Percentiles rank a stretch among this genome's conserved stretches.
Conservation (phyloP, 2,329 filamentous ascomycete genomes). For the Fusarium nisikadoi region DNA sequence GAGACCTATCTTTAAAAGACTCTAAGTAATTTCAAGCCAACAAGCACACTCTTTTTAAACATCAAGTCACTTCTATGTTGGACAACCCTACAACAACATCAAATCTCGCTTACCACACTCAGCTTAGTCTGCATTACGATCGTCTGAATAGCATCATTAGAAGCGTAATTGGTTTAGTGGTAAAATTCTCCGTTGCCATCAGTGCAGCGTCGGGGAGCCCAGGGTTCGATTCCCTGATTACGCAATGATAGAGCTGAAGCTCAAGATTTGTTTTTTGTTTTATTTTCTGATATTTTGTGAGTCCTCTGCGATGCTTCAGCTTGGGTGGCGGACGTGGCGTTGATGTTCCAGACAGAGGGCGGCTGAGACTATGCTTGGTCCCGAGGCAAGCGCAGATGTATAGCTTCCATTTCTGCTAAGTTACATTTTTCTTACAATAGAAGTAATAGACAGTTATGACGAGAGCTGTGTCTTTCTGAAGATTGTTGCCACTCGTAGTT, state of each 20-base stretch:
- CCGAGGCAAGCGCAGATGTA: not conserved
- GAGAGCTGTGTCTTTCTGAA: too few species aligned
- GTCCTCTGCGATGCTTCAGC: not conserved
- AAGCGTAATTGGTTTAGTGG: slow-evolving; percentile 1
- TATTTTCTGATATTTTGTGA: rapidly evolving
- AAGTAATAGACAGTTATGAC: too few species aligned
- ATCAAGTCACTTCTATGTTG: too few species aligned
- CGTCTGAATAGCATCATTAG: rapidly evolving
- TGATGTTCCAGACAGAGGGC: rapidly evolving
- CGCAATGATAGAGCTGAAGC: not conserved
- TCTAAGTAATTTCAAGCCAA: not conserved
- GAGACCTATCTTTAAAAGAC: rapidly evolving
- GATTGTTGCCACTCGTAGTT: not conserved
- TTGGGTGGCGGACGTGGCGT: rapidly evolving
- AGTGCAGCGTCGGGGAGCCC: not conserved
- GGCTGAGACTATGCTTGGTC: not conserved
- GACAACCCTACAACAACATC: too few species aligned
- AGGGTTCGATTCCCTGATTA: slow-evolving; percentile 1
- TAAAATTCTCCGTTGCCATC: not conserved
- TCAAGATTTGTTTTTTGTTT: not conserved
- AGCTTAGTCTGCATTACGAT: rapidly evolving
- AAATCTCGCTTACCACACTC: rapidly evolving
- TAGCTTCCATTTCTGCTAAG: not conserved
- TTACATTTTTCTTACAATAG: too few species aligned
- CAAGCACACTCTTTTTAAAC: not conserved